Base-by-base conservation (phyloP, 306 rosid species). In the Rosa lucieae region DNA sequence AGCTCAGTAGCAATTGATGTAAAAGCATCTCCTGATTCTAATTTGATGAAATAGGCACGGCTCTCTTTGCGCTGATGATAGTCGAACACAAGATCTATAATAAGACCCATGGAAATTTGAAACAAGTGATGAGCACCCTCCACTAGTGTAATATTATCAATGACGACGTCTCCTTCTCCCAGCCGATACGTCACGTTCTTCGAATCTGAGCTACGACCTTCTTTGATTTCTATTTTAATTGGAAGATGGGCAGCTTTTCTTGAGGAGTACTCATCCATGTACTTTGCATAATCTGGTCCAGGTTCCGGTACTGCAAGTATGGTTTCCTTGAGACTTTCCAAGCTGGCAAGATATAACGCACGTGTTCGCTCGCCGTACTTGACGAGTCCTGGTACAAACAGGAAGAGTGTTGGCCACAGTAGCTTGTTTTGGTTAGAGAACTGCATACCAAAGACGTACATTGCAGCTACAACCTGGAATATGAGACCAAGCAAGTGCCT, bases 291-390 rank as follows among this genome's bases (percentile, higher is more conserved):
- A 17, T 85, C 76, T 2, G 82, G 80, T 17, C 87, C 90, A 1
- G 89, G 75, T 32, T 86, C 85, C 0, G 85, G 82, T 18, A 11
- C 23, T 55, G 75, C 85, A 82, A 78, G 58, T 74, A 65, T 20
- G 10, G 23, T 58, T 21, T 79, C 53, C 32, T 74, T 59, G 47
- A 88, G 78, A 13, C 35, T 80, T 0, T 71, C 70, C 66, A 70
- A 18, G 56, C 84, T 89, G 3, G 87, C 90, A 3, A 77, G 77
- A 42, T 81, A 84, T 62, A 89, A 66, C 48, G 88, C 84, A 1
- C 84, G 67, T 1, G 86, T 85, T 18, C 89, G 72, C 69, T 89
- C 93, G 0, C 48, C 85, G 5, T 82, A 89, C 77, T 89, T 89
- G 21, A 85, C 56, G 5, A 76, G 48, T 12, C 93, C 93, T 0